These are phyloP conservation scores for Yamadazyma akitaensis DNA, from an alignment of 805 yeast species.

Conservation along the genomic window DNA sequence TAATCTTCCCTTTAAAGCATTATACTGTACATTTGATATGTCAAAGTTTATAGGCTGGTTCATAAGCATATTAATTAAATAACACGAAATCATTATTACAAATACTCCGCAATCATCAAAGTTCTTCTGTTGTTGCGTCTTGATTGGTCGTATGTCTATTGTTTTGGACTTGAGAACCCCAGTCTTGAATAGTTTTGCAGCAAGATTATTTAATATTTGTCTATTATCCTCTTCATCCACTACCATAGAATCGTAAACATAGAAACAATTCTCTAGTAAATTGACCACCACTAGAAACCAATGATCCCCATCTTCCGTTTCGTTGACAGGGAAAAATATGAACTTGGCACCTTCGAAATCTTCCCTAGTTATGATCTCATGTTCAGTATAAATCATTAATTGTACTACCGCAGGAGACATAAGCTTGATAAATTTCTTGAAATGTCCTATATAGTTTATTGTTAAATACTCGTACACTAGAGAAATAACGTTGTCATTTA, in stretches of 20 bases:
- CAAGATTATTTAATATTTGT: constrained; percentile 20
- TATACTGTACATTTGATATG: constrained; percentile 38
- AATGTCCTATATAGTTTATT: constrained; percentile 19
- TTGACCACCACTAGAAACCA: constrained; percentile 66
- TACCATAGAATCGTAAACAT: constrained; percentile 59
- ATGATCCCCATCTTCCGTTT: constrained; percentile 61
- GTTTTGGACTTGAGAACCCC: constrained; percentile 18
- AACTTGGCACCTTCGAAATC: constrained; percentile 37
- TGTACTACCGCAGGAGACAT: constrained; percentile 63
- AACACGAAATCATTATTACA: constrained; percentile 38
- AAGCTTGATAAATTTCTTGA: constrained; percentile 22
- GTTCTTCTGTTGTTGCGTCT: constrained; percentile 59
- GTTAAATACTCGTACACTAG: constrained; percentile 53
- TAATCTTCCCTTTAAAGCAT: constrained; percentile 48
- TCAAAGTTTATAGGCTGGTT: constrained; percentile 33
- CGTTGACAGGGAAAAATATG: constrained; percentile 67
- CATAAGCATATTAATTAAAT: constrained; percentile 27
- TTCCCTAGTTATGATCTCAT: constrained; percentile 12
- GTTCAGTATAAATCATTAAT: constrained; percentile 50
- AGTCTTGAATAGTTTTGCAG: constrained; percentile 22
- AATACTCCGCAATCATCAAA: constrained; percentile 65
- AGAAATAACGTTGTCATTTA: constrained; percentile 66
- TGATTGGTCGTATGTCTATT: constrained; percentile 16
- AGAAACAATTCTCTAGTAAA: constrained; percentile 44
- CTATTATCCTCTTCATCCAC: constrained; percentile 22